A percentile compares a stretch with the other conserved stretches of the same genome.
Evolutionary conservation across 2,329 filamentous ascomycete species (phyloP).

Genomic region (Corinectria fuckeliana): DNA sequence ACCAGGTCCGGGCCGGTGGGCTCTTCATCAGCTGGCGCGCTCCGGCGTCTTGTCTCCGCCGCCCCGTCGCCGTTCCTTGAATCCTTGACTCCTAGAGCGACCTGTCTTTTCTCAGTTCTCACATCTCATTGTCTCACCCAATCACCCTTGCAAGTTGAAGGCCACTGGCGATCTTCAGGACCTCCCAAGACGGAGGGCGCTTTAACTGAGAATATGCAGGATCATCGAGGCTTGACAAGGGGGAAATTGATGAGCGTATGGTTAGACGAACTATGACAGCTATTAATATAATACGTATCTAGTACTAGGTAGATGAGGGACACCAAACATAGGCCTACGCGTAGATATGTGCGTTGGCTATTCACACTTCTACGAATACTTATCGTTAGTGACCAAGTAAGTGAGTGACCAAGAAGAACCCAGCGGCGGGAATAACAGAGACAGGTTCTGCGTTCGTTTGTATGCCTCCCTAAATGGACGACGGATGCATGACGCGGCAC

Average conservation of each 20-base stretch:
- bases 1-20: constrained; percentile 10
- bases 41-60: background rate
- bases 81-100: background rate
- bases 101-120: constrained; percentile 15
- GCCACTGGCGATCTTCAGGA: constrained; percentile 8
- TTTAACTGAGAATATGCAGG: background rate
- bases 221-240: constrained; percentile 3
- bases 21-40: constrained; percentile 10
- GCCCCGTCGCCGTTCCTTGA: constrained; percentile 1
- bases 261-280: background rate
- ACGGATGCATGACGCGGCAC: background rate
- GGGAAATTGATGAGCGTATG: background rate
- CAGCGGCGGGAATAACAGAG: background rate
- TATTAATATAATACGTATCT: too few relatives aligned
- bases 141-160: constrained; percentile 1
- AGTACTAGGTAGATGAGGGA: too few relatives aligned
- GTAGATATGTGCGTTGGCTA: too few relatives aligned
- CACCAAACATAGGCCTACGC: too few relatives aligned
- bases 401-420: background rate
- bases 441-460: background rate
- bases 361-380: too few relatives aligned
- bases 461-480: background rate
- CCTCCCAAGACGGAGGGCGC: constrained; percentile 6
- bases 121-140: constrained; percentile 4
- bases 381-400: too few relatives aligned